Evolutionary conservation across 176 grass and related monocot species (phyloP), one percentile per base, ranked within the genome.

Genomic region (Olyra latifolia): DNA sequence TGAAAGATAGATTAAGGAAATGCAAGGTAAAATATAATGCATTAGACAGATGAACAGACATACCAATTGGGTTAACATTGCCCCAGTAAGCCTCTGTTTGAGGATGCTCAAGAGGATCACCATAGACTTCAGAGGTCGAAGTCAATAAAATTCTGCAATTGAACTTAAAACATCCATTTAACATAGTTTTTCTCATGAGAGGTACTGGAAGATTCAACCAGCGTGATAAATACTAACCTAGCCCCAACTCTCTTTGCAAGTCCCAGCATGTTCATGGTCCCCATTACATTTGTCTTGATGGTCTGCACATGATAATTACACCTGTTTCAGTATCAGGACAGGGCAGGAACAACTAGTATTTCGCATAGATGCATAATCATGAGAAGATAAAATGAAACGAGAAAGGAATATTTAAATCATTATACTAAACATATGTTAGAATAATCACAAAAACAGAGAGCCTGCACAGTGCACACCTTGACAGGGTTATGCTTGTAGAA

Each of bases 51-150:
- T 25, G 40, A 85, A 76, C 39, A 85, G 44, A 60, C 46, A 49
- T 91, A 99, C 97, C 97, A 80, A 99, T 99, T 44, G 97, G 97
- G 84, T 99, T 99, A 72, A 99, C 97, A 93, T 99, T 99, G 86
- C 97, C 97, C 97, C 97, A 99, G 84, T 99, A 99, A 39, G 94
- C 91, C 88, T 99, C 97, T 0, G 84, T 99, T 48, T 99, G 97
- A 70, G 97, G 97, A 62, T 99, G 97, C 82, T 99, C 97, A 32
- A 99, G 86, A 0, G 97, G 97, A 84, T 99, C 97, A 82, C 93
- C 97, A 27, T 99, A 99, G 43, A 99, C 97, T 82, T 99, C 97
- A 72, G 97, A 99, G 43, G 97, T 99, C 17, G 97, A 99, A 49
- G 97, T 99, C 78, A 99, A 88, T 57, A 99, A 90, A 76, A 99